Base-by-base conservation (phyloP, 352 stramenopile species). In the Globisporangium echinulatum region DNA sequence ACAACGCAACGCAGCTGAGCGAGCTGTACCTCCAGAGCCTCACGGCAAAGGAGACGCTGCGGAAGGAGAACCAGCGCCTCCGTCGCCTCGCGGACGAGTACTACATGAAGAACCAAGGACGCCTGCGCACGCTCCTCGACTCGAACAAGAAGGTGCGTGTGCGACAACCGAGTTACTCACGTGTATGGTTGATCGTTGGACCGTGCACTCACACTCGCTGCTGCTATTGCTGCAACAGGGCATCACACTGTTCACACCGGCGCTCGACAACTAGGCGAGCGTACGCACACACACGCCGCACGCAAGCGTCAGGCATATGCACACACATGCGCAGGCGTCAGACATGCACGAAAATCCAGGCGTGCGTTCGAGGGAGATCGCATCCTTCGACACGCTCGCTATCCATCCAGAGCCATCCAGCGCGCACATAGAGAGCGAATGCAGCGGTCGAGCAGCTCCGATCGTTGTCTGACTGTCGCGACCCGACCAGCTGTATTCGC, bases 111-210 rank as follows among this genome's bases (percentile, higher is more conserved):
- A 74, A 71, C 49, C 69, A 82, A 56, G 76, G 79, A 8, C 76
- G 76, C 0, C 62, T 88, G 37, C 79, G 75, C 14, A 63, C 80
- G 56, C 64, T 88, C 36, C 71, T 88, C 55, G 79, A 88, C 62
- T 68, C 76, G 7, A 76, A 82, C 64, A 72, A 77, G 61, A 87
- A 77, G 59, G 69, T 74, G 37, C 57, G 33, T 19, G 40, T 36
- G 15, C 15, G 39, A 19, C 42, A 56, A 3, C 9, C 38, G 19
- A 40, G 43, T 40, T 40, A 15, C 17, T 38, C 49, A 9, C 37
- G 8, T 3, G 4, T 19, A 33, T 33, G 25, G 25, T 33, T 33
- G 25, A 33, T 33, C 25, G 25, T 44, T 44, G 40, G 40, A 44
- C 11, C 7, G 11, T 44, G 7, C 3, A 37, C 15, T 11, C n/a